Evolutionary conservation across 1,284 basidiomycete genomes (phyloP).

Genomic region (Wolfiporia cocos): DNA sequence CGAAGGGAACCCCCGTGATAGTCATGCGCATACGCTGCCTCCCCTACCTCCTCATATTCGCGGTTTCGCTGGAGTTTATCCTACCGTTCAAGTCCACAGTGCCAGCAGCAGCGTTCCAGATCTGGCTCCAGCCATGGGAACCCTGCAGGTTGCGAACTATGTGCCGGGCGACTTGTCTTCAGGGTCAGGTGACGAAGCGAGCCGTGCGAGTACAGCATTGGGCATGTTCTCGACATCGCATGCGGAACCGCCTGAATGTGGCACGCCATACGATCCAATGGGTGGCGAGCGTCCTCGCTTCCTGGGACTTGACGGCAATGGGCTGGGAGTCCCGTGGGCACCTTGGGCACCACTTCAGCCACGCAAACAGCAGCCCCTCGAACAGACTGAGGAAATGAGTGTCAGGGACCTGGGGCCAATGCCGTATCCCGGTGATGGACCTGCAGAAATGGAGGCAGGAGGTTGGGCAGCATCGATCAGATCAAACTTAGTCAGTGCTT

Average conservation of each 20-base stretch:
- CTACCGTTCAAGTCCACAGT: conserved; percentile 15
- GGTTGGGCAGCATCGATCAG: conserved; percentile 29
- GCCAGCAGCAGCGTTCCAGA: conserved; percentile 22
- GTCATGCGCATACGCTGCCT: conserved; percentile 9
- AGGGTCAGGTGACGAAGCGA: conserved; percentile 30
- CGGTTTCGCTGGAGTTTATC: conserved; percentile 18
- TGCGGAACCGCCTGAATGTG: conserved; percentile 13
- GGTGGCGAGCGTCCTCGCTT: conserved; percentile 17
- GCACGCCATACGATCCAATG: conserved; percentile 16
- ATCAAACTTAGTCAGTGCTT: conserved; percentile 30
- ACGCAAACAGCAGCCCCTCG: background rate
- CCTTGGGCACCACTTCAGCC: conserved; percentile 16
- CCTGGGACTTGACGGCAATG: conserved; percentile 14
- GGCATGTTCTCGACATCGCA: conserved; percentile 8
- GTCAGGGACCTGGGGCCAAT: conserved; percentile 10
- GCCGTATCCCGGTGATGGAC: conserved; percentile 16
- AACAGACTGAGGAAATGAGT: background rate
- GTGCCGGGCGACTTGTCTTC: conserved; percentile 34
- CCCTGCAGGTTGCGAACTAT: conserved; percentile 34
- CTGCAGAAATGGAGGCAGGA: background rate
- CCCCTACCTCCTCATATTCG: conserved; percentile 6
- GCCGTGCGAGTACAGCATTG: conserved; percentile 24
- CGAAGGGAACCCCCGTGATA: too few species aligned
- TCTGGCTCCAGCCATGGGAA: conserved; percentile 30
- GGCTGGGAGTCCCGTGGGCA: conserved; percentile 19